Evolutionary conservation across 371 early-diverging fungal species (phyloP), one percentile per base, ranked within the genome.

Genomic region (Haplosporangium sp.): DNA sequence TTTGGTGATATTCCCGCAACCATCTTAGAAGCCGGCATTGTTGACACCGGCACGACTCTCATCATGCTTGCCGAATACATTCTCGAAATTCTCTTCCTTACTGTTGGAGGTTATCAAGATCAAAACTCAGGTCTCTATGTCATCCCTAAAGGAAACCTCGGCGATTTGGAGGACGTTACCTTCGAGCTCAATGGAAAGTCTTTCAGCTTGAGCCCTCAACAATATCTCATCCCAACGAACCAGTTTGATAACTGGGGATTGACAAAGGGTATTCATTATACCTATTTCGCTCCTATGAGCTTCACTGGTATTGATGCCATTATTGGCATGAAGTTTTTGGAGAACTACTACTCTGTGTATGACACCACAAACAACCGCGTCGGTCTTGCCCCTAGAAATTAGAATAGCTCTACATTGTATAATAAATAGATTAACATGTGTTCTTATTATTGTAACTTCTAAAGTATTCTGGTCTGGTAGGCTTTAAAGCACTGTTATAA

Each of bases 261-360:
- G 63, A 38, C 48, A 37, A 56, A 40, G 35, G 60, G 55, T 56
- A 27, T 20, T 8, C 40, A 40, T 20, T 57, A 39, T 35, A 58
- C 27, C 58, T 57, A 58, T 35, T 35, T 39, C 59, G 19, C 47
- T 34, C 57, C 27, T n/a, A 27, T 34, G 10, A 34, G 7, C 34
- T 20, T 34, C 27, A 34, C 58, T 4, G 35, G n/a, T 47, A 4
- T 45, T 34, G 47, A 44, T 44, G n/a, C 48, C n/a, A 76, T 82
- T 42, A 15, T 84, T 58, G 84, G 84, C 13, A 77, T 82, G 52
- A 82, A 82, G 69, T 82, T 84, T 38, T 63, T 84, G 61, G 82
- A 84, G 64, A 59, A 73, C 60, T 77, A 72, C 64, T 76, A 82
- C 48, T 77, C 82, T 39, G 52, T 84, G 60, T 84, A 71, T 67